Percentiles rank a stretch among this genome's conserved stretches.
Conservation (phyloP, 2,329 filamentous ascomycete genomes). For the Chaetomiaceae sp. region DNA sequence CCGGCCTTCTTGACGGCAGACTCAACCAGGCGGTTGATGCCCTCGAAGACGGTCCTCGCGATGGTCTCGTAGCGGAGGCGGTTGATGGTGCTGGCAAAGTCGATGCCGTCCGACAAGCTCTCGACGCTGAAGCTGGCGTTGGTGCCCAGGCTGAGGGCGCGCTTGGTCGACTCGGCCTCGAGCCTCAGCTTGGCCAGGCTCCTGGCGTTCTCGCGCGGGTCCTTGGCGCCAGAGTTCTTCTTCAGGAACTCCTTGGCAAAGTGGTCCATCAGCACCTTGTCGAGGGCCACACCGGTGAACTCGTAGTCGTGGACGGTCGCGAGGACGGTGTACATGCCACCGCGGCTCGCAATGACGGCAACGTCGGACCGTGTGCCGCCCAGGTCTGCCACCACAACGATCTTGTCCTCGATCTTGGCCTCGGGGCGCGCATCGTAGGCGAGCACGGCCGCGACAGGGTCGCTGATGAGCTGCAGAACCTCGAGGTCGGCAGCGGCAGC, state of each 20-base stretch:
- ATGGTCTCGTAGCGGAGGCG: slow-evolving; percentile 88
- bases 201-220: slow-evolving; percentile 75
- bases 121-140: slow-evolving; percentile 93
- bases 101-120: slow-evolving; percentile 79
- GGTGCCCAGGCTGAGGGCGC: slow-evolving; percentile 79
- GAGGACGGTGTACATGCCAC: slow-evolving; percentile 93
- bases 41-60: slow-evolving; percentile 77
- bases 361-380: slow-evolving; percentile 92
- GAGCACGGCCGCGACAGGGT: slow-evolving; percentile 82
- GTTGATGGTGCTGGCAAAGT: slow-evolving; percentile 91
- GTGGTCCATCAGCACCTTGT: slow-evolving; percentile 89
- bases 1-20: slow-evolving; percentile 85
- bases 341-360: slow-evolving; percentile 81
- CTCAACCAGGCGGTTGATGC: slow-evolving; percentile 81
- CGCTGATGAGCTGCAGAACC: slow-evolving; percentile 86
- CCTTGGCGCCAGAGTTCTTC: slow-evolving; percentile 71
- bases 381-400: slow-evolving; percentile 84
- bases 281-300: slow-evolving; percentile 77
- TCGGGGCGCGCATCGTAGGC: slow-evolving; percentile 87
- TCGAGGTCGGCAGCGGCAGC: slow-evolving; percentile 79
- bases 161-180: slow-evolving; percentile 88
- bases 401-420: slow-evolving; percentile 73
- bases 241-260: slow-evolving; percentile 99
- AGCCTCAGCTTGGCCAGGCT: slow-evolving; percentile 88
- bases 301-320: slow-evolving; percentile 96